Evolutionary conservation across 768 basidiomycete genomes (phyloP).

Genomic region (Dictyophora rubrovolvata): DNA sequence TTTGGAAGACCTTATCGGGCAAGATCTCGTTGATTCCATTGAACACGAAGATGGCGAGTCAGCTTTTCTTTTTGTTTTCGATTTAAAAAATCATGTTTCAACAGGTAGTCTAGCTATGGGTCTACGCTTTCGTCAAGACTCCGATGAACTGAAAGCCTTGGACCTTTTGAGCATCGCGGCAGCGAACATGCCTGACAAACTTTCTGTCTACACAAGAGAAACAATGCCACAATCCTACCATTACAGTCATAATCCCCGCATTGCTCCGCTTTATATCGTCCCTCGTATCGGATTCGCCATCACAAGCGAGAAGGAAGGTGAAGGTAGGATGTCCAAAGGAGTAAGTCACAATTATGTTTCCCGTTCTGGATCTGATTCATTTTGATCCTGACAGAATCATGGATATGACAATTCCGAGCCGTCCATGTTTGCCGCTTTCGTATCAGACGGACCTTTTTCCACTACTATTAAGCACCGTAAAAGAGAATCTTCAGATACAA

Average conservation of each 20-base stretch:
- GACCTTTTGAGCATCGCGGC: constrained; percentile 44
- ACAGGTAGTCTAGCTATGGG: constrained; percentile 85
- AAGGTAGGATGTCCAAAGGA: constrained; percentile 61
- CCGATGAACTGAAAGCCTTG: constrained; percentile 49
- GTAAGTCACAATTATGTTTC: constrained; percentile 35
- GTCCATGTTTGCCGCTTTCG: constrained; percentile 83
- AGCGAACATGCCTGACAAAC: constrained; percentile 47
- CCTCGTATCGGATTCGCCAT: constrained; percentile 75
- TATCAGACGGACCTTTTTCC: constrained; percentile 86
- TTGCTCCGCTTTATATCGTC: constrained; percentile 80
- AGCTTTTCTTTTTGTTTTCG: neutral
- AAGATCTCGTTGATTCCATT: constrained; percentile 47
- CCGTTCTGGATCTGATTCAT: neutral
- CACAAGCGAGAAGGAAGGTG: constrained; percentile 52
- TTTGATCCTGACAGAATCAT: constrained; percentile 47
- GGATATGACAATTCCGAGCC: constrained; percentile 77
- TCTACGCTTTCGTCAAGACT: constrained; percentile 54
- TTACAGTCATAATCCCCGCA: constrained; percentile 61
- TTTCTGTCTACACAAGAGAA: constrained; percentile 67
- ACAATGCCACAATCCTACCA: constrained; percentile 80
- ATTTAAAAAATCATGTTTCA: neutral
- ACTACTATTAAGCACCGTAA: constrained; percentile 46
- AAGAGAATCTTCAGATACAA: constrained; percentile 23
- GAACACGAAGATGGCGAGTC: constrained; percentile 58
- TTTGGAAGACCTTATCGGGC: constrained; percentile 71